phyloP scores from a whole-genome alignment of 768 basidiomycete genomes.

The Tephrocybe sp. region DNA sequence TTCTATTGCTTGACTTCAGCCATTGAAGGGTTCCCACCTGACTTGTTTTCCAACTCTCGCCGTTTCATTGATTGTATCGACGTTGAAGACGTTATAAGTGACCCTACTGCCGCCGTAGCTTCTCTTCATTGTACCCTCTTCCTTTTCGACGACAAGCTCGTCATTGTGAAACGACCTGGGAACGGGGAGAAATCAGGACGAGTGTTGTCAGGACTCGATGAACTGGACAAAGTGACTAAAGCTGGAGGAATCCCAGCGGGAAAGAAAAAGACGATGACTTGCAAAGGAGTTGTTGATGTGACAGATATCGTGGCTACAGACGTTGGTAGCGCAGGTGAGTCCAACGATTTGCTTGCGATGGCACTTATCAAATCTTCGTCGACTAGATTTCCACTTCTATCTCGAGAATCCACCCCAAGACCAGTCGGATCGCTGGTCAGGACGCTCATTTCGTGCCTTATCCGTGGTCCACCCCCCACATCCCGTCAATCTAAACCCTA shows the following conservation, averaged over 20 bases:
- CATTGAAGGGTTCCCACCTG: conserved; percentile 89
- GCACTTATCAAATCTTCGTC: background rate
- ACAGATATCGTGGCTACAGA: conserved; percentile 82
- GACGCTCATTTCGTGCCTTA: conserved; percentile 78
- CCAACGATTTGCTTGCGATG: background rate
- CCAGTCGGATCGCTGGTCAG: conserved; percentile 84
- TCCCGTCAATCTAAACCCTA: conserved; percentile 63
- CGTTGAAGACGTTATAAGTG: conserved; percentile 74
- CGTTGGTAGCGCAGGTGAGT: conserved; percentile 78
- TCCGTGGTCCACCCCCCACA: conserved; percentile 76
- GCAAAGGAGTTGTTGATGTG: conserved; percentile 82
- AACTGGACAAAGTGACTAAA: conserved; percentile 70
- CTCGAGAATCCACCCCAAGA: conserved; percentile 81
- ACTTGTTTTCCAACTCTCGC: conserved; percentile 84
- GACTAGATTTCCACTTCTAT: conserved; percentile 78
- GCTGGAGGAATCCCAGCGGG: conserved; percentile 56
- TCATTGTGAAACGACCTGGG: conserved; percentile 83
- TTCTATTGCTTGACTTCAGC: conserved; percentile 83
- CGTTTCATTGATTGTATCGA: conserved; percentile 91
- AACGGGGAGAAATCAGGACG: conserved; percentile 76
- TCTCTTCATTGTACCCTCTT: conserved; percentile 84
- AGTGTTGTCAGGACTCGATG: conserved; percentile 71
- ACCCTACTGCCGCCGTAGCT: conserved; percentile 44
- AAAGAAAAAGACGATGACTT: conserved; percentile 78
- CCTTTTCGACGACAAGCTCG: conserved; percentile 90